Evolutionary conservation across 495 filamentous ascomycete species (phyloP).

Genomic region (Elasticomyces elasticus): DNA sequence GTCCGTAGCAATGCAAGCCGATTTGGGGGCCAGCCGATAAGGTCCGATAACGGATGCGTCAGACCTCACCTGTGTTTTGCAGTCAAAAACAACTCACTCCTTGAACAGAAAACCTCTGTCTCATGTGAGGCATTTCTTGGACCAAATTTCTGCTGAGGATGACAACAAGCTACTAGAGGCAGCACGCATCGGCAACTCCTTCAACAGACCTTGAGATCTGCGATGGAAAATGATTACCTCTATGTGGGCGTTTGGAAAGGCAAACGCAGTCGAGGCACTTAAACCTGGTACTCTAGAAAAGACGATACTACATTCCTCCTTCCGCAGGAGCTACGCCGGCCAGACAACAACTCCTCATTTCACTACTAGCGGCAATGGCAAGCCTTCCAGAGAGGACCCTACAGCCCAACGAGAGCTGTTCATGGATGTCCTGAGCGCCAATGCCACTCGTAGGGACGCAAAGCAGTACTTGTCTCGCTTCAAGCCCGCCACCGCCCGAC

Average conservation of each 20-base stretch:
- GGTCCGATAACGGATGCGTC: background rate
- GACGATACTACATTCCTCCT: too few relatives aligned
- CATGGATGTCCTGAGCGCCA: constrained; percentile 56
- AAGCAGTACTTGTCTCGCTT: constrained; percentile 78
- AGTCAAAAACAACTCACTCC: background rate
- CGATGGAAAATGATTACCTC: constrained; percentile 27
- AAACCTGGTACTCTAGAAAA: background rate
- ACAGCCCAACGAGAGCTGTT: constrained; percentile 18
- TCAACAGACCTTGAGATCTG: background rate
- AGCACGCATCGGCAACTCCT: background rate
- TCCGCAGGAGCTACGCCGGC: too few relatives aligned
- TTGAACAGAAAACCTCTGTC: background rate
- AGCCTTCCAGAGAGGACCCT: constrained; percentile 5
- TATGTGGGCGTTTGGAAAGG: constrained; percentile 26
- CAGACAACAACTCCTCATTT: too few relatives aligned
- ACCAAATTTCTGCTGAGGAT: background rate
- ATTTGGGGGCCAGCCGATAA: background rate
- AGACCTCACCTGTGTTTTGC: background rate
- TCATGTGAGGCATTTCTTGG: background rate
- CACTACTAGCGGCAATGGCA: background rate
- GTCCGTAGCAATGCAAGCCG: background rate
- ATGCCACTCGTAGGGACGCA: constrained; percentile 82
- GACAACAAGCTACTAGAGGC: background rate
- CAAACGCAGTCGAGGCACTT: constrained; percentile 14
- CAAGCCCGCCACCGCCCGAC: constrained; percentile 27